Percentiles rank a stretch among this genome's conserved stretches.
Evolutionary conservation across 441 rosid genomes (phyloP).

Genomic region (Metrosideros polymorpha): DNA sequence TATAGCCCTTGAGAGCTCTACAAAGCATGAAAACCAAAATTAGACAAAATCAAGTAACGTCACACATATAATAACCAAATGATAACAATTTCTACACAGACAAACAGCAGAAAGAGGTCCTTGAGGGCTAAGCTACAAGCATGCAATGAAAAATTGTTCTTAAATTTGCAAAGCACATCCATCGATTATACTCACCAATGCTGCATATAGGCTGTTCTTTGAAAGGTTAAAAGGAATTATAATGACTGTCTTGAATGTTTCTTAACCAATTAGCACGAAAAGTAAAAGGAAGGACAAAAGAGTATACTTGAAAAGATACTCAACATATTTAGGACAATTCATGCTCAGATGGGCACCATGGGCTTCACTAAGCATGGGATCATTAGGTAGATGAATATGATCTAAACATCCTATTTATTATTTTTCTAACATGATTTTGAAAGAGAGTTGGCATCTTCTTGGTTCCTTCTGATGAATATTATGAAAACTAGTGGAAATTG

Average conservation of each 20-base stretch:
- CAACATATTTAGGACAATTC: not conserved
- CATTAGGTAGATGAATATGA: not conserved
- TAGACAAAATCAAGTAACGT: not conserved
- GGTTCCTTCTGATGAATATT: not conserved
- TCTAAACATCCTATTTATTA: not conserved
- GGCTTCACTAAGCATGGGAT: not conserved
- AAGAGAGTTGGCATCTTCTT: not conserved
- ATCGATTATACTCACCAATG: not conserved
- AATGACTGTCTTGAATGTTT: not conserved
- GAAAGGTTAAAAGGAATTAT: not conserved
- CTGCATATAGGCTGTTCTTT: not conserved
- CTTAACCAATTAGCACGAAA: not conserved
- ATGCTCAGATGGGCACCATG: not conserved
- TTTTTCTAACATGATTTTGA: not conserved
- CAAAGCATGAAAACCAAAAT: not conserved
- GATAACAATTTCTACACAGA: not conserved
- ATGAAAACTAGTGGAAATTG: not conserved
- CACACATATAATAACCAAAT: not conserved
- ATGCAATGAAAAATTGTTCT: not conserved
- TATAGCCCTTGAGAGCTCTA: conserved; percentile 55
- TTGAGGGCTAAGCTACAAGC: not conserved
- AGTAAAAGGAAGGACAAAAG: not conserved
- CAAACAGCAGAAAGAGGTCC: not conserved
- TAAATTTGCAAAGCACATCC: not conserved
- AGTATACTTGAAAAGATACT: not conserved